These are phyloP conservation scores for Vitis hybrid DNA, from an alignment of 177 flowering plant genomes.

Conservation along the genomic window DNA sequence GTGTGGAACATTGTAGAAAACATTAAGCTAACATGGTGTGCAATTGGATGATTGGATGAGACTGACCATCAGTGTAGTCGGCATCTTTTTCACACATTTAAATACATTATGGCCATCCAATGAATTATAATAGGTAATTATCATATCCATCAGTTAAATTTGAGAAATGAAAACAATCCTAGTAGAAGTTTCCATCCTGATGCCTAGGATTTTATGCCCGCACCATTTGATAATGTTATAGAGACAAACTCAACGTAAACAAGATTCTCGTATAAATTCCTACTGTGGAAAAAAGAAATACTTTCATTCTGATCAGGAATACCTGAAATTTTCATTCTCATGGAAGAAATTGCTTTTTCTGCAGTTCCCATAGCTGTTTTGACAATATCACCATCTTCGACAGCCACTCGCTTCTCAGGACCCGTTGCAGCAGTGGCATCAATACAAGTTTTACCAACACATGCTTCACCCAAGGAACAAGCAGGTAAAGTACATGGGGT, in stretches of 20 bases:
- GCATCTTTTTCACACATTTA: background rate
- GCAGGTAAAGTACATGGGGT: constrained; percentile 33
- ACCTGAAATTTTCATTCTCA: constrained; percentile 23
- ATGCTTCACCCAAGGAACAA: constrained; percentile 32
- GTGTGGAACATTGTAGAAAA: too few relatives aligned
- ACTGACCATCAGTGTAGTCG: too few relatives aligned
- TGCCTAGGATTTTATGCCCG: background rate
- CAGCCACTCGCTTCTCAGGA: constrained; percentile 11
- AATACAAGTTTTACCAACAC: constrained; percentile 14
- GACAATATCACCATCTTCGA: constrained; percentile 29
- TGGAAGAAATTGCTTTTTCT: constrained; percentile 54
- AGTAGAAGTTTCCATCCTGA: background rate
- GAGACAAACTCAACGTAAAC: background rate
- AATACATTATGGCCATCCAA: background rate
- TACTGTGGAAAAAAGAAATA: background rate
- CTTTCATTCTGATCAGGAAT: constrained; percentile 30
- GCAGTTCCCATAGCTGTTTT: constrained; percentile 58
- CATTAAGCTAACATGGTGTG: too few relatives aligned
- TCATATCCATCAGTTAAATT: background rate
- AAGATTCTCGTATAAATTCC: background rate
- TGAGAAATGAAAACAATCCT: background rate
- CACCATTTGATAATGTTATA: background rate
- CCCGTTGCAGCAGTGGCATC: constrained; percentile 14
- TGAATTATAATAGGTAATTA: background rate
- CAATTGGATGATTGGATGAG: too few relatives aligned